A percentile compares a stretch with the other conserved stretches of the same genome.
These are phyloP conservation scores for Phytophthora citrophthora DNA, from an alignment of 352 stramenopile species.

Conservation along the genomic window DNA sequence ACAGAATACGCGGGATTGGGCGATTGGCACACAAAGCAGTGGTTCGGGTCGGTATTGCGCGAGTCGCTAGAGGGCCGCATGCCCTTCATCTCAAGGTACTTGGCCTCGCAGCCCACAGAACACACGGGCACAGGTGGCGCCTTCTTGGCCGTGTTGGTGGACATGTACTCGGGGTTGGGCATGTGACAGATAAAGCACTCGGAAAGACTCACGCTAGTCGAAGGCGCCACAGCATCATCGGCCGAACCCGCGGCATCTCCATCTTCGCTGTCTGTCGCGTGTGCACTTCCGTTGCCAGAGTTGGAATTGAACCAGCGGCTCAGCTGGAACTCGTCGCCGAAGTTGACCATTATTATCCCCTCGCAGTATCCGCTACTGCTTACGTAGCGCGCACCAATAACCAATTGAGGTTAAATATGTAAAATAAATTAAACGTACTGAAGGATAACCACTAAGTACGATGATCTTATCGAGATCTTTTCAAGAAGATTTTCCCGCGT, in stretches of 20 bases:
- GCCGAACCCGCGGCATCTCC: conserved; percentile 35
- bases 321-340: conserved; percentile 75
- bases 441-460: conserved; percentile 32
- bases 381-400: conserved; percentile 26
- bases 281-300: conserved; percentile 36
- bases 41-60: conserved; percentile 30
- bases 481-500: no score
- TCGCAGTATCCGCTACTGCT: background rate
- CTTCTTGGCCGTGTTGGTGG: conserved; percentile 61
- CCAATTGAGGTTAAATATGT: conserved; percentile 23
- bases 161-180: conserved; percentile 72
- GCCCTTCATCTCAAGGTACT: conserved; percentile 63
- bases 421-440: conserved; percentile 4
- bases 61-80: conserved; percentile 41
- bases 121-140: conserved; percentile 66
- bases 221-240: conserved; percentile 26
- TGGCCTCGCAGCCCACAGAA: conserved; percentile 57
- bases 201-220: conserved; percentile 28
- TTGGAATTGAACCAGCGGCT: conserved; percentile 77
- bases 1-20: conserved; percentile 72
- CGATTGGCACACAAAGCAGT: conserved; percentile 72
- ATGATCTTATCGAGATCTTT: conserved; percentile 38
- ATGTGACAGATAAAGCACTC: conserved; percentile 67
- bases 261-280: conserved; percentile 49
- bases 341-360: conserved; percentile 32